These are phyloP conservation scores for Mycosphaerella arachidis DNA, from an alignment of 2,329 filamentous ascomycete genomes.

Conservation along the genomic window DNA sequence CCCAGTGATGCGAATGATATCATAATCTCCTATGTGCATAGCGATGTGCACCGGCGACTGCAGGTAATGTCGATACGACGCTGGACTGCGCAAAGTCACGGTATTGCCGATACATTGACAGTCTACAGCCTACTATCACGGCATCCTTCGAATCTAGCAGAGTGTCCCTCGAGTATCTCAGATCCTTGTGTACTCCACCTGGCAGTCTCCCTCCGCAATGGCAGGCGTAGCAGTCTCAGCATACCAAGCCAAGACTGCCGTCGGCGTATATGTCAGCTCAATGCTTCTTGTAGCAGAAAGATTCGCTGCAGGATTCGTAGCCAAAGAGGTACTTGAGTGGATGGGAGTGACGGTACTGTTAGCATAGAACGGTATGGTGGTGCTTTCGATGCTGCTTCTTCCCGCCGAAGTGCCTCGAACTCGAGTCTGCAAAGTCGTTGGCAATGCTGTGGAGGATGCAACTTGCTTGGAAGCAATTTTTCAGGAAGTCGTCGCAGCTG, in stretches of 20 bases:
- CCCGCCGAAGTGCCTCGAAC: not conserved
- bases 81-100: too few relatives aligned
- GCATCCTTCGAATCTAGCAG: too few relatives aligned
- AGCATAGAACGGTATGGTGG: not conserved
- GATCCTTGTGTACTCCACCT: not conserved
- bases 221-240: not conserved
- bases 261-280: not conserved
- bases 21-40: too few relatives aligned
- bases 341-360: not conserved
- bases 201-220: not conserved
- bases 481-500: not conserved
- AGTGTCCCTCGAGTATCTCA: not conserved
- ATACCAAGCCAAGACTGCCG: not conserved
- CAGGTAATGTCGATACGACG: too few relatives aligned
- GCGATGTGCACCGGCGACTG: too few relatives aligned
- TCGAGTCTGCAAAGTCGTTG: slow-evolving; percentile 2
- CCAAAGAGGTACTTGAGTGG: not conserved
- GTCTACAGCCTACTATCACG: too few relatives aligned
- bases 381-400: not conserved
- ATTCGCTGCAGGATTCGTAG: not conserved
- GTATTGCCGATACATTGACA: too few relatives aligned
- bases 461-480: not conserved
- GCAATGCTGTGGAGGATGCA: not conserved
- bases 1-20: too few relatives aligned
- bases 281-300: not conserved